Conservation (phyloP, 257 asterid species). For the Salvia splendens region DNA sequence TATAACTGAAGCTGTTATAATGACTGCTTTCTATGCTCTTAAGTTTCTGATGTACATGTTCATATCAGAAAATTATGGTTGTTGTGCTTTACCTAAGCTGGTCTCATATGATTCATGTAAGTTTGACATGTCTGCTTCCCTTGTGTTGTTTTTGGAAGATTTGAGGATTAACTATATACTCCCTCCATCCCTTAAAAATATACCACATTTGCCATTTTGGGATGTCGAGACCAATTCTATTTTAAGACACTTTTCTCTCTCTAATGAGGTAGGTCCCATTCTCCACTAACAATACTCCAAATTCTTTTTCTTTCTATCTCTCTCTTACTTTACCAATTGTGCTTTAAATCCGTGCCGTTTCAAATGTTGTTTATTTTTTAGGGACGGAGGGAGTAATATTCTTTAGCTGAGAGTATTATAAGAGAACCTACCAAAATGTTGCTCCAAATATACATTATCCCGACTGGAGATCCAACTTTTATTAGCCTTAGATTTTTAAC, state of each 20-base stretch:
- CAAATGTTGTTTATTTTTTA: too few species aligned
- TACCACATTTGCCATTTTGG: too few species aligned
- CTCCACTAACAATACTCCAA: too few species aligned
- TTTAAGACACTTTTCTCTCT: too few species aligned
- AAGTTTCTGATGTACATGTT: constrained; percentile 20
- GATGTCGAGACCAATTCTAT: too few species aligned
- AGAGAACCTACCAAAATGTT: neutral
- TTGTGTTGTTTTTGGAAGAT: constrained; percentile 2
- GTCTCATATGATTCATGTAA: constrained; percentile 6
- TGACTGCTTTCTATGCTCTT: constrained; percentile 3
- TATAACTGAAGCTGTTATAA: neutral
- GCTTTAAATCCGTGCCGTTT: too few species aligned
- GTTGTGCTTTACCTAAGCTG: constrained; percentile 12
- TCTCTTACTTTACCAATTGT: too few species aligned
- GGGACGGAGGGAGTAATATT: too few species aligned
- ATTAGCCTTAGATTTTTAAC: neutral
- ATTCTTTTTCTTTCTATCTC: too few species aligned
- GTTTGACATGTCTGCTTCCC: constrained; percentile 10
- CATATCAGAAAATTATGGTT: neutral
- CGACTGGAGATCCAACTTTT: neutral
- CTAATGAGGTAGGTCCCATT: too few species aligned
- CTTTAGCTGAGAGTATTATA: constrained; percentile 21
- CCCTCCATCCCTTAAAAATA: too few species aligned
- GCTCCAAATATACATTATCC: neutral
- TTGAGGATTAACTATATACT: constrained; percentile 8